Conservation (phyloP, 208 protist species). For the Herpetomonas tarakana region DNA sequence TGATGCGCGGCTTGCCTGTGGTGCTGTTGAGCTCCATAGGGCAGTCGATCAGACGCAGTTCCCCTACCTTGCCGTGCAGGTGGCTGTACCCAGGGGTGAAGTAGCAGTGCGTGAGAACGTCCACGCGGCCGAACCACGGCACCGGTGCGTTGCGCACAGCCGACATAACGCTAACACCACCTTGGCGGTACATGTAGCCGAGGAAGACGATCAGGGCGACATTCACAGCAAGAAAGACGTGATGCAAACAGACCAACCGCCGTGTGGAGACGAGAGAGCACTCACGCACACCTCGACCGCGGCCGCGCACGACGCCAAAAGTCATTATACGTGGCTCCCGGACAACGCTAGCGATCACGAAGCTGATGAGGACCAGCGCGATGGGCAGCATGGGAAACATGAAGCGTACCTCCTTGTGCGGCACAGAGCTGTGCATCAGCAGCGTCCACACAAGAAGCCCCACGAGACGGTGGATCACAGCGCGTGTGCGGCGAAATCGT, state of each 20-base stretch:
- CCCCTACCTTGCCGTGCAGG: constrained; percentile 63
- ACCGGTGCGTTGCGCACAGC: constrained; percentile 30
- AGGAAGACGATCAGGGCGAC: constrained; percentile 26
- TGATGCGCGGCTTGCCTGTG: constrained; percentile 27
- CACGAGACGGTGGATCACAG: constrained; percentile 9
- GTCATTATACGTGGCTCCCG: neutral
- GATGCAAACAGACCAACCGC: constrained; percentile 11
- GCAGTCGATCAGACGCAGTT: constrained; percentile 55
- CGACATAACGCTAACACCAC: constrained; percentile 35
- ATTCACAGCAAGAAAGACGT: constrained; percentile 26
- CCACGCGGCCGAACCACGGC: constrained; percentile 30
- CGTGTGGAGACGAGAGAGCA: neutral
- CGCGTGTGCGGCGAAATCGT: neutral
- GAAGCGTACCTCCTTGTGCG: constrained; percentile 95
- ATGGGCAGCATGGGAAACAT: constrained; percentile 57
- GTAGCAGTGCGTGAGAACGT: constrained; percentile 72
- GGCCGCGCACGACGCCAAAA: neutral
- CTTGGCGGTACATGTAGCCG: constrained; percentile 48
- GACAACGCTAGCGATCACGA: constrained; percentile 20
- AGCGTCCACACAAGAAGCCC: constrained; percentile 42
- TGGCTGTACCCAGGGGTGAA: constrained; percentile 64
- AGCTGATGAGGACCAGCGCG: constrained; percentile 35
- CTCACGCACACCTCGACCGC: neutral
- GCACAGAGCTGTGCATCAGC: constrained; percentile 66
- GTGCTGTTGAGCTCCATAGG: constrained; percentile 30